phyloP scores from a whole-genome alignment of 495 filamentous ascomycete genomes.

The Penicillium mononematosum region DNA sequence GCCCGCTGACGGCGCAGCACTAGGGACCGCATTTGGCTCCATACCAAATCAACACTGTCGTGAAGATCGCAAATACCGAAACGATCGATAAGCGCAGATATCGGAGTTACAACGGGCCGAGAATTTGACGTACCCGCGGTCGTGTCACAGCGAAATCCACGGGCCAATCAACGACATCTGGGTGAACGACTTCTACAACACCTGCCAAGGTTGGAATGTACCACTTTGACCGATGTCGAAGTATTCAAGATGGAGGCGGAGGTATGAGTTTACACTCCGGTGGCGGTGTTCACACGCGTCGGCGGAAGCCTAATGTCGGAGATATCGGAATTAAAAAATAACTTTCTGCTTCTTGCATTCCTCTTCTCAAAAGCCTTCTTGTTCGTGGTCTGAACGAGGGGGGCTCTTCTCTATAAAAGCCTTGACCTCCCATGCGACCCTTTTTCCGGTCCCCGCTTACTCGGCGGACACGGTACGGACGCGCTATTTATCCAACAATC shows the following conservation, averaged over 20 bases:
- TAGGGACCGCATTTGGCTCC: constrained; percentile 41
- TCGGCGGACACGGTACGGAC: constrained; percentile 11
- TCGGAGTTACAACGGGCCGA: constrained; percentile 41
- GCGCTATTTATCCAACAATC: constrained; percentile 16
- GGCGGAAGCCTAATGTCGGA: constrained; percentile 20
- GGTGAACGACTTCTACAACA: background rate
- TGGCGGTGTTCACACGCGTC: constrained; percentile 10
- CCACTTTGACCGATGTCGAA: background rate
- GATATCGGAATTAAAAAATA: constrained; percentile 20
- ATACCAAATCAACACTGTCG: constrained; percentile 22
- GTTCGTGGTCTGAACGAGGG: constrained; percentile 2
- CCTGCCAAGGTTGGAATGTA: background rate
- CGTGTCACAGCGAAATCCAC: background rate
- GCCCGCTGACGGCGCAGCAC: constrained; percentile 35
- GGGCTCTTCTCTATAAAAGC: constrained; percentile 13
- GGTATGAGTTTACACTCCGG: background rate
- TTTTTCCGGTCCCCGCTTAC: constrained; percentile 24
- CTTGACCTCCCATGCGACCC: constrained; percentile 30
- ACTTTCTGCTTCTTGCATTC: constrained; percentile 12
- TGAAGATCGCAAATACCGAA: constrained; percentile 15
- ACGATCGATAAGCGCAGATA: constrained; percentile 27
- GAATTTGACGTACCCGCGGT: constrained; percentile 4
- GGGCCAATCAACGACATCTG: background rate
- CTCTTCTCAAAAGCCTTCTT: constrained; percentile 7
- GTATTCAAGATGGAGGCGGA: background rate